Evolutionary conservation across 768 basidiomycete species (phyloP).

Genomic region (Tulasnella sp.): DNA sequence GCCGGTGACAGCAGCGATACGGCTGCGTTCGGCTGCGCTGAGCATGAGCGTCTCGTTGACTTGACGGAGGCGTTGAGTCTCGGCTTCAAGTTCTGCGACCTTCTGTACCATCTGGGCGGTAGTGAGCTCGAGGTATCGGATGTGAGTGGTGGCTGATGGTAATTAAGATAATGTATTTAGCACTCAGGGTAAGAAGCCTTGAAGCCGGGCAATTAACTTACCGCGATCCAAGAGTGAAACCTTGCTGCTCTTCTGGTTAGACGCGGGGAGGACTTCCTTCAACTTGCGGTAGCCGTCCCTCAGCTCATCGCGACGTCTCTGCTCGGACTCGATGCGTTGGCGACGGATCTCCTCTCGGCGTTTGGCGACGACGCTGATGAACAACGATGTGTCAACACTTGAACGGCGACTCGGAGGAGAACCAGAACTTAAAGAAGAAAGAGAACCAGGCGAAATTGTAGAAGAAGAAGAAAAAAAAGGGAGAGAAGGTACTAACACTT

Average conservation of each 20-base stretch:
- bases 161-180: constrained; percentile 3
- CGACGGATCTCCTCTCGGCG: constrained; percentile 86
- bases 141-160: constrained; percentile 64
- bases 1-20: constrained; percentile 6
- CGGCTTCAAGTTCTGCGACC: constrained; percentile 70
- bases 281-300: constrained; percentile 84
- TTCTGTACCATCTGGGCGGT: constrained; percentile 69
- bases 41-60: constrained; percentile 89
- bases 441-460: not conserved
- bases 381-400: constrained; percentile 17
- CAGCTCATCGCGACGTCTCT: constrained; percentile 86
- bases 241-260: constrained; percentile 91
- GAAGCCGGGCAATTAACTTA: constrained; percentile 31
- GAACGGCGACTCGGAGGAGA: constrained; percentile 13
- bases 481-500: constrained; percentile 38
- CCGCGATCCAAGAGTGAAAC: constrained; percentile 81
- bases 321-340: constrained; percentile 90
- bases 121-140: constrained; percentile 77
- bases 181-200: not conserved
- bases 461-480: not conserved
- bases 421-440: constrained; percentile 3
- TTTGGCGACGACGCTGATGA: constrained; percentile 23
- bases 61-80: constrained; percentile 53
- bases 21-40: constrained; percentile 55
- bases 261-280: constrained; percentile 81